Base-by-base conservation (phyloP, 371 early-diverging fungal genomes). In the Apophysomyces variabilis region DNA sequence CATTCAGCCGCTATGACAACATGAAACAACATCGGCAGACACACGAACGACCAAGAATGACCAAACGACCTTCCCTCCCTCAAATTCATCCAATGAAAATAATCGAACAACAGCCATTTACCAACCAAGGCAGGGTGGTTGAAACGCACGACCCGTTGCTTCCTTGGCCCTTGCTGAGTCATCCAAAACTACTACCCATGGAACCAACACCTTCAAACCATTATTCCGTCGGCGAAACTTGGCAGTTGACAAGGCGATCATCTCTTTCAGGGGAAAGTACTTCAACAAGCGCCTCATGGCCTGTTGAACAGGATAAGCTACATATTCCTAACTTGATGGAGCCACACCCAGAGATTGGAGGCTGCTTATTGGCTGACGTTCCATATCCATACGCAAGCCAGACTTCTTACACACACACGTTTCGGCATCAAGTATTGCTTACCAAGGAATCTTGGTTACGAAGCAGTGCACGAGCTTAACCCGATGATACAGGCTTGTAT, bases 1-100 rank as follows among this genome's bases (percentile, higher is more conserved):
- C 73, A 21, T 87, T 87, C 59, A 87, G 87, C 64, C 83, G 87
- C 1, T 85, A 81, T 44, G 87, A 87, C 69, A 87, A 87, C 66
- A 87, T 87, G 87, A 87, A 85, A 71, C 87, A 87, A 59, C 87
- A 87, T 62, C 85, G 84, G 7, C 85, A 85, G 38, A 87, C 85
- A 0, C 87, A 87, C 59, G 70, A 79, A 7, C 66, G 57, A 47
- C n/a, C 18, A 18, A 47, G 16, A 12, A 1, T 16, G 18, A 47
- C n/a, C n/a, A 47, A 47, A 47, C 47, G n/a, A 47, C 0, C 47
- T 7, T 7, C n/a, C 1, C 11, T 16, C n/a, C 47, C 13, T n/a
- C n/a, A n/a, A 16, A 18, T 14, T 16, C 11, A 41, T 8, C 41
- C 8, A 41, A 41, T 41, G 41, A 47, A n/a, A 18, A 47, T 47